Evolutionary conservation across 352 stramenopile species (phyloP), one percentile per base, ranked within the genome.

Genomic region (Phytophthora citrophthora): DNA sequence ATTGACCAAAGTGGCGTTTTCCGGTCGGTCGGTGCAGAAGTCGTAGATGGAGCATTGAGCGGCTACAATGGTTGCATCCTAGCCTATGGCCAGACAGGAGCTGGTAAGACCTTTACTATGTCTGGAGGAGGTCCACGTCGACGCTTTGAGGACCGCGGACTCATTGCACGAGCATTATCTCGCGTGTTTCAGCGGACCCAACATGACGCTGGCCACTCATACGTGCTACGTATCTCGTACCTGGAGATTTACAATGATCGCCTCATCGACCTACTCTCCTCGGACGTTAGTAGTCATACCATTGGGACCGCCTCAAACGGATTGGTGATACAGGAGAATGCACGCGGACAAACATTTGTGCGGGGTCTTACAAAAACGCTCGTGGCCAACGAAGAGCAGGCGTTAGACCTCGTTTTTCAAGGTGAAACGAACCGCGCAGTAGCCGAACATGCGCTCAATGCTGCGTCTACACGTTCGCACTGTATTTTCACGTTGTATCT

Each of bases 231-330:
- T 27, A 81, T 89, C 34, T 92, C 78, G 18, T 96, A 92, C 64
- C 70, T 96, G n/a, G 87, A 96, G 61, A 88, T 97, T 7, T 96
- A 96, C 80, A 97, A 98, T 64, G 90, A 98, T 53, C 81, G 85
- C 27, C 56, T 96, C 11, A 93, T 83, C 54, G 91, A 97, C 69
- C 61, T 97, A 61, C 72, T 97, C n/a, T 79, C 68, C 8, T 38
- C 51, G 66, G 64, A 63, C 24, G 13, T 45, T 16, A 23, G 20
- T 7, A 59, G 7, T n/a, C 13, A 32, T 7, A 41, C 13, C 2
- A 49, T n/a, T n/a, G n/a, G 36, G 26, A 54, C 39, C 23, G 45
- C 39, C 3, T 40, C 39, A 10, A 70, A 80, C 18, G 72, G 88
- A 4, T 55, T 89, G 15, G 72, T 77, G 31, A 81, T 89, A 45